Conservation (phyloP, 169 alveolate species). For the Plasmodium ovale region DNA sequence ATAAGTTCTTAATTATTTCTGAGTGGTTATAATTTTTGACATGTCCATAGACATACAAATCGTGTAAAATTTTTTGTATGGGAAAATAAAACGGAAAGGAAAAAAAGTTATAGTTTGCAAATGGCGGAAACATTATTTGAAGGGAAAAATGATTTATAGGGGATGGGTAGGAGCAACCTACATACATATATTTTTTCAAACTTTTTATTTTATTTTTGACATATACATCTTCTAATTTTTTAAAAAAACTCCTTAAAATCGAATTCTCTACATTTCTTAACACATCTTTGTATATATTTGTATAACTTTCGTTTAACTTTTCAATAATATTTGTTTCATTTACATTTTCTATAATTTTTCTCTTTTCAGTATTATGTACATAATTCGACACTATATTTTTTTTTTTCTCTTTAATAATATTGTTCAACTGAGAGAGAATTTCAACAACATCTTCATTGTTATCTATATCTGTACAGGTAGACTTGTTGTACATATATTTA, state of each 20-base stretch:
- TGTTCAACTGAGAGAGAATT: constrained; percentile 41
- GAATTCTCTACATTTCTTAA: constrained; percentile 27
- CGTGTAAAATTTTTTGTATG: constrained; percentile 60
- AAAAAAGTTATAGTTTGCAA: constrained; percentile 68
- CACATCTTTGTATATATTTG: constrained; percentile 52
- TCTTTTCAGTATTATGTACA: constrained; percentile 9
- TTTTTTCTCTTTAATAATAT: constrained; percentile 58
- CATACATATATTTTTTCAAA: constrained; percentile 55
- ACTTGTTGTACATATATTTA: constrained; percentile 51
- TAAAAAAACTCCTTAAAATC: constrained; percentile 33
- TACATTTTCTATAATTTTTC: constrained; percentile 35
- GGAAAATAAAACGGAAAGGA: constrained; percentile 70
- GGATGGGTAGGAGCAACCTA: constrained; percentile 68
- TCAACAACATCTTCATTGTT: constrained; percentile 61
- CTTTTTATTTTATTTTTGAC: constrained; percentile 48
- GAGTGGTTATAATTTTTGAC: constrained; percentile 72
- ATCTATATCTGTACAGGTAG: constrained; percentile 8
- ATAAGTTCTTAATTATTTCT: constrained; percentile 55
- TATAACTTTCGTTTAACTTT: constrained; percentile 54
- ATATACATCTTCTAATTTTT: constrained; percentile 50
- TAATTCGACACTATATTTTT: background rate
- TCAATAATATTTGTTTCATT: constrained; percentile 69
- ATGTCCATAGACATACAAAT: constrained; percentile 74
- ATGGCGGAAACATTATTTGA: constrained; percentile 72
- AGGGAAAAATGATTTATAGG: constrained; percentile 76